phyloP scores from a whole-genome alignment of 2,329 filamentous ascomycete species.

The Diaporthe vaccinii region DNA sequence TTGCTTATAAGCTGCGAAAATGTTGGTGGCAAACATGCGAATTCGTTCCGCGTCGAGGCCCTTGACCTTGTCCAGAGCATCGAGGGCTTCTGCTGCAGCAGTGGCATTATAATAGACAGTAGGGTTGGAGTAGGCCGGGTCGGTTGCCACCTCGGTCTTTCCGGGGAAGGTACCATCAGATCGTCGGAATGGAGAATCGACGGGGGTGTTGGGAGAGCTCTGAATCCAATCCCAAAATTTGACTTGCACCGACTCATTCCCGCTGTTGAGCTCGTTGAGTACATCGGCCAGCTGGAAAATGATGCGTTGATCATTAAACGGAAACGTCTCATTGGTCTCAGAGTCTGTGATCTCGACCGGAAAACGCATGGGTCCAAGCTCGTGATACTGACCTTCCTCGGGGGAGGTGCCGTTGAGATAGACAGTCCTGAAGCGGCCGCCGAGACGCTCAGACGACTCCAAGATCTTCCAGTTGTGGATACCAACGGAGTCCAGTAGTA shows the following conservation, averaged over 20 bases:
- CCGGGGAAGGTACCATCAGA: neutral
- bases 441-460: constrained; percentile 56
- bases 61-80: constrained; percentile 48
- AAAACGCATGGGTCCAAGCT: constrained; percentile 61
- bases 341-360: constrained; percentile 56
- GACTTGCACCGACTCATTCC: constrained; percentile 49
- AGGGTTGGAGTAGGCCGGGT: neutral
- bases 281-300: constrained; percentile 57
- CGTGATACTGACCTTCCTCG: constrained; percentile 48
- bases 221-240: constrained; percentile 59
- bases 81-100: constrained; percentile 43
- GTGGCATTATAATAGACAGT: neutral
- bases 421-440: constrained; percentile 58
- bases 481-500: constrained; percentile 57
- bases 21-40: constrained; percentile 45
- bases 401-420: constrained; percentile 55
- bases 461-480: constrained; percentile 60
- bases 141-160: neutral
- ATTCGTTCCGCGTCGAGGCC: constrained; percentile 44
- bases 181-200: constrained; percentile 43
- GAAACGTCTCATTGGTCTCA: constrained; percentile 56
- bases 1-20: constrained; percentile 50
- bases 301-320: constrained; percentile 58
- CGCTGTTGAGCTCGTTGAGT: constrained; percentile 56
- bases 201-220: constrained; percentile 51